phyloP scores from a whole-genome alignment of 2,329 filamentous ascomycete species.

The Graphium sp. region DNA sequence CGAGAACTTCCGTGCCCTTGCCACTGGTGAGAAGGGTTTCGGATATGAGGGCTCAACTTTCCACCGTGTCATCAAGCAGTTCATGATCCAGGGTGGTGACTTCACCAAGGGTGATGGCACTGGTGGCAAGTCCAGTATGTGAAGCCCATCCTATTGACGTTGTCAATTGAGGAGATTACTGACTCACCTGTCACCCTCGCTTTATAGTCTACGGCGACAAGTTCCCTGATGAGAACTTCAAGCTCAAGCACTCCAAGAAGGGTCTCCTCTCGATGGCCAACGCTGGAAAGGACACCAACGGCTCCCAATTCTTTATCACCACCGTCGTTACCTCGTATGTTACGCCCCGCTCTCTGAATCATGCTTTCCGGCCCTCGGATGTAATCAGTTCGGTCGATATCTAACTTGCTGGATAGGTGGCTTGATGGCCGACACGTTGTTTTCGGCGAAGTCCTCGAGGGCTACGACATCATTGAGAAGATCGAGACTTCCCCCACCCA shows the following conservation, averaged over 20 bases:
- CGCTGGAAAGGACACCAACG: constrained; percentile 71
- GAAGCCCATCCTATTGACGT: background rate
- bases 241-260: constrained; percentile 80
- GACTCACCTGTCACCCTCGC: constrained; percentile 6
- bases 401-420: constrained; percentile 34
- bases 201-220: constrained; percentile 60
- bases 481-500: constrained; percentile 57
- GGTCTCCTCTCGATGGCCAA: constrained; percentile 77
- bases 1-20: constrained; percentile 63
- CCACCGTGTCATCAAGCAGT: constrained; percentile 80
- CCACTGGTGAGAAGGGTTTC: constrained; percentile 74
- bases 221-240: constrained; percentile 87
- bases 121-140: constrained; percentile 68
- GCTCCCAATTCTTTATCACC: constrained; percentile 85
- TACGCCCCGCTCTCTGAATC: background rate
- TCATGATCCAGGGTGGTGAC: constrained; percentile 87
- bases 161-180: constrained; percentile 3
- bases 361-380: background rate
- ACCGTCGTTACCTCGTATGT: constrained; percentile 59
- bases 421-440: constrained; percentile 75
- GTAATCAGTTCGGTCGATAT: background rate
- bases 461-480: constrained; percentile 63
- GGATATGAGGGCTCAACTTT: constrained; percentile 70
- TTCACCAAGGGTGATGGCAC: constrained; percentile 73
- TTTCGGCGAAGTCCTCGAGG: constrained; percentile 78